These are phyloP conservation scores for Cyberlindnera samutprakarnensis DNA, from an alignment of 805 yeast genomes.

Conservation along the genomic window DNA sequence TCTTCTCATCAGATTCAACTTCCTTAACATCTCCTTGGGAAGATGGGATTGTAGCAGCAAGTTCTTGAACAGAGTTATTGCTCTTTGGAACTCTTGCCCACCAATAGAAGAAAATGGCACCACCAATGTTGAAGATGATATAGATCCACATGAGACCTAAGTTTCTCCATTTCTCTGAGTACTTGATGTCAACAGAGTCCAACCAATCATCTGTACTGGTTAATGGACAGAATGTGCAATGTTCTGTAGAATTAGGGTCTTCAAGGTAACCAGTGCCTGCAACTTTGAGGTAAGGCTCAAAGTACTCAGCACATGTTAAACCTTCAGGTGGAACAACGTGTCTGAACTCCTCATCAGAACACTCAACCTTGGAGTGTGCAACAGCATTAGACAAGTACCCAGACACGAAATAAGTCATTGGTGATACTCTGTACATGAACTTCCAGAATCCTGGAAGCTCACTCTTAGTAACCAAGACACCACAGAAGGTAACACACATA, in stretches of 20 bases:
- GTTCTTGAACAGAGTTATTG: conserved; percentile 18
- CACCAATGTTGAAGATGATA: conserved; percentile 31
- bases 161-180: conserved; percentile 55
- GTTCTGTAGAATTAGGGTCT: conserved; percentile 29
- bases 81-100: conserved; percentile 67
- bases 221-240: conserved; percentile 57
- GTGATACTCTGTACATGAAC: conserved; percentile 70
- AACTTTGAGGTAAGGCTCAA: conserved; percentile 27
- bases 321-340: conserved; percentile 46
- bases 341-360: conserved; percentile 42
- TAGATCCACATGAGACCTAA: conserved; percentile 46
- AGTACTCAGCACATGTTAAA: conserved; percentile 53
- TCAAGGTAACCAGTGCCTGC: conserved; percentile 22
- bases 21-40: too few relatives aligned
- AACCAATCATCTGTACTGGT: conserved; percentile 53
- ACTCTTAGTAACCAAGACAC: conserved; percentile 58
- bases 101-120: conserved; percentile 44
- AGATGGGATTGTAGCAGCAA: too few relatives aligned
- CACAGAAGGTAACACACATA: conserved; percentile 64
- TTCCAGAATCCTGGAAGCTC: conserved; percentile 69
- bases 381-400: conserved; percentile 49
- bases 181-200: conserved; percentile 29
- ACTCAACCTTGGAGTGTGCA: conserved; percentile 39
- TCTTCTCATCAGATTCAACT: too few relatives aligned
- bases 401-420: conserved; percentile 57